These are phyloP conservation scores for Calonectria hawksworthii DNA, from an alignment of 2,329 filamentous ascomycete species.

Conservation along the genomic window DNA sequence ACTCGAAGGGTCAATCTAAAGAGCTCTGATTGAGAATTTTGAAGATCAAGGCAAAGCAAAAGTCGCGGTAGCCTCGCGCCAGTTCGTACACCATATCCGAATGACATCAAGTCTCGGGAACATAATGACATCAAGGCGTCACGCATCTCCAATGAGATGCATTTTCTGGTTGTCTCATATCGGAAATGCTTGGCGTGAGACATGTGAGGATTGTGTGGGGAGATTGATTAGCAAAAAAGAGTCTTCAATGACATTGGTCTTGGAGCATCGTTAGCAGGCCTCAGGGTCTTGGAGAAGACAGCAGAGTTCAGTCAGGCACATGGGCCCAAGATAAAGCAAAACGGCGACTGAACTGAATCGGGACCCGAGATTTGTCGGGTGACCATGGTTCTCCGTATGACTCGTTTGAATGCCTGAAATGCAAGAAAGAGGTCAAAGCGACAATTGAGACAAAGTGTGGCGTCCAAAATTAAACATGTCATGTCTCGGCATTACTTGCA, in stretches of 20 bases:
- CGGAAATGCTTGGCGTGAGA: not conserved
- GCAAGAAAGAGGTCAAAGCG: not conserved
- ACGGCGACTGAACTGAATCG: not conserved
- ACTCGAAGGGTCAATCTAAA: not conserved
- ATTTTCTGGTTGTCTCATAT: not conserved
- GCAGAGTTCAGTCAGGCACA: not conserved
- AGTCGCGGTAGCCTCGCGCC: too few relatives aligned
- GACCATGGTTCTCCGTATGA: not conserved
- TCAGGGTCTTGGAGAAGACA: too few relatives aligned
- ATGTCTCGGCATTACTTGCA: slow-evolving; percentile 12
- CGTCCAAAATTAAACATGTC: not conserved
- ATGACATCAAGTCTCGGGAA: not conserved
- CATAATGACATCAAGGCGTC: not conserved
- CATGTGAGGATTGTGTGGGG: not conserved
- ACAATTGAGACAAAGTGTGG: not conserved
- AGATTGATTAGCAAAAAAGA: not conserved
- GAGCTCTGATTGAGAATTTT: not conserved
- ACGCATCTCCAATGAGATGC: not conserved
- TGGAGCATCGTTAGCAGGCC: too few relatives aligned
- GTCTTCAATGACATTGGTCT: too few relatives aligned
- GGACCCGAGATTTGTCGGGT: not conserved
- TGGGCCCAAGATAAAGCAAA: not conserved
- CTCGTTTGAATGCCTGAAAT: not conserved
- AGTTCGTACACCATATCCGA: too few relatives aligned
- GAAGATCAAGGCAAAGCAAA: not conserved